Conservation (phyloP, 257 asterid genomes). For the Eucommia ulmoides region DNA sequence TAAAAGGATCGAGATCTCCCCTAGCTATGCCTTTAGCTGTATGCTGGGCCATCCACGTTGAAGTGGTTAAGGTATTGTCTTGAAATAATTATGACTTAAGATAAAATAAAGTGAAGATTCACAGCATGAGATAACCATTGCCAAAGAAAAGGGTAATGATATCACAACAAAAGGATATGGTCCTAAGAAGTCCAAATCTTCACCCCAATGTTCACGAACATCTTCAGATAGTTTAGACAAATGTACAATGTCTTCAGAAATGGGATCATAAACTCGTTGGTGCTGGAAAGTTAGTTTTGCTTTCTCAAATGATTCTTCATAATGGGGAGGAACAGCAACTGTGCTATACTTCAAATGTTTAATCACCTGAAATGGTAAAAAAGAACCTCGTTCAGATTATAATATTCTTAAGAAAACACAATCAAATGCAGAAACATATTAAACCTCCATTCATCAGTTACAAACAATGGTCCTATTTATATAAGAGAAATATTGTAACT, state of each 20-base stretch:
- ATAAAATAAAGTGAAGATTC: conserved; percentile 3
- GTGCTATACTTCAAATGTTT: conserved; percentile 73
- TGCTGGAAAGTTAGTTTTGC: conserved; percentile 83
- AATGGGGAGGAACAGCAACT: conserved; percentile 48
- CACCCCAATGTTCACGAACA: conserved; percentile 41
- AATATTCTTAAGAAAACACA: too few species aligned
- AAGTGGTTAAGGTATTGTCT: conserved; percentile 46
- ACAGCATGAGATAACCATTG: too few species aligned
- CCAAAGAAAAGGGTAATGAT: too few species aligned
- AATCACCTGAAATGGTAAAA: conserved; percentile 64
- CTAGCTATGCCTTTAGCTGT: conserved; percentile 76
- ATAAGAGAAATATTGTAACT: too few species aligned
- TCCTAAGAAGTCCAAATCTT: conserved; percentile 69
- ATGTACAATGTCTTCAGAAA: conserved; percentile 45
- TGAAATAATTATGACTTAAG: background rate
- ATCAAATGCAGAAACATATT: too few species aligned
- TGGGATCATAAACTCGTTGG: conserved; percentile 79
- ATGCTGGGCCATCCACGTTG: conserved; percentile 54
- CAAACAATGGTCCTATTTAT: too few species aligned
- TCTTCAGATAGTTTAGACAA: conserved; percentile 40
- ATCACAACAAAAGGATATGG: conserved; percentile 68
- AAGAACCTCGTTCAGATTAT: too few species aligned
- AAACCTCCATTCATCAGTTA: too few species aligned
- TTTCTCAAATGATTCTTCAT: conserved; percentile 76
- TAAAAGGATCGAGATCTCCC: conserved; percentile 87